Evolutionary conservation across 768 basidiomycete species (phyloP), one percentile per base, ranked within the genome.

Genomic region (Cystofilobasidium capitatum): DNA sequence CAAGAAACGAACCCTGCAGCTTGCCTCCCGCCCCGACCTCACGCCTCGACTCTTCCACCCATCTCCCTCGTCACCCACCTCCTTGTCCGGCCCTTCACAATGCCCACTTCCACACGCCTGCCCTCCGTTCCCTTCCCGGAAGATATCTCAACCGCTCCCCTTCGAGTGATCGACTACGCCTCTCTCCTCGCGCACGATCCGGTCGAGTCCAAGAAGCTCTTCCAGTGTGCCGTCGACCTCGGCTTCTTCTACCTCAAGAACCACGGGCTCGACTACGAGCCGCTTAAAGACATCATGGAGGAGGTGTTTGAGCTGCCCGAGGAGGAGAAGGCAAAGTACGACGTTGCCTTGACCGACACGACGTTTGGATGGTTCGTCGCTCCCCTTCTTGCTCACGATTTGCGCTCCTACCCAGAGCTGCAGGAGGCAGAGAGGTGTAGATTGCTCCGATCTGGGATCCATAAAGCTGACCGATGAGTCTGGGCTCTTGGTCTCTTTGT

Each of bases 191-290:
- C 39, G 0, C 73, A 80, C 0, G 79, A 84, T 62, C 59, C 71
- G 6, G 47, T 64, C 2, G 84, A 86, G 72, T 79, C 81, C 10
- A 79, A 82, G 40, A 78, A 76, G 58, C 79, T 87, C 1, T 85
- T 82, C 82, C 75, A 81, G 57, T 84, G 84, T 1, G 82, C 81
- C 10, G 84, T 82, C 0, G 78, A 81, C 54, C 78, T 85, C 1
- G 84, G 85, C 2, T 86, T 87, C 74, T 87, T 84, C 83, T 86
- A 85, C 83, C 73, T 85, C 45, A 83, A 82, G 72, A 84, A 85
- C 69, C 83, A 85, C 71, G 84, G 81, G 4, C 80, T 78, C 3
- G 80, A 82, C 49, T 81, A 78, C 9, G 72, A 81, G 36, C 76
- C 73, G 0, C 84, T 86, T 82, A 85, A 85, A 69, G 79, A 80